Percentiles rank a stretch among this genome's conserved stretches.
Conservation (phyloP, 345 rosid genomes). For the Aquilaria sinensis region DNA sequence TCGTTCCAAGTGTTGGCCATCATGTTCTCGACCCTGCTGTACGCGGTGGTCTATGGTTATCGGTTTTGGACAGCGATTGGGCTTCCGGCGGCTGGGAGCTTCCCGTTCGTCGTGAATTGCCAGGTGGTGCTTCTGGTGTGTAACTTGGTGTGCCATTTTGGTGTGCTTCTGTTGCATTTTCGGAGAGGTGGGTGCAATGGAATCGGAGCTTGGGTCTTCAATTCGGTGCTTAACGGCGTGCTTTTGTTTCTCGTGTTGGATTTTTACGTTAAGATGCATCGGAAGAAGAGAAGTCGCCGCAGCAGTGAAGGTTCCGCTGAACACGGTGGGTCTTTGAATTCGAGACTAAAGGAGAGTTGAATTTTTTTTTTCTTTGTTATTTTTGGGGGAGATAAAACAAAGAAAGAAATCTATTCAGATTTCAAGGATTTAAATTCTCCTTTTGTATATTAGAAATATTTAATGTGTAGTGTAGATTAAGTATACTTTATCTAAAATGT, state of each 20-base stretch:
- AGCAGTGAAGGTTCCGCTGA: background rate
- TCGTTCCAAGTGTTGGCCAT: slow-evolving; percentile 85
- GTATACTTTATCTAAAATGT: too few species aligned
- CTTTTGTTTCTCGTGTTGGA: slow-evolving; percentile 55
- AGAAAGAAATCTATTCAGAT: too few species aligned
- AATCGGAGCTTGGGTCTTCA: slow-evolving; percentile 82
- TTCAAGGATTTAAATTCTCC: too few species aligned
- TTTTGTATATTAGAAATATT: too few species aligned
- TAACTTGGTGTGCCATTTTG: slow-evolving; percentile 69
- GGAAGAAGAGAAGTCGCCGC: background rate
- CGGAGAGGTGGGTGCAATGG: slow-evolving; percentile 91
- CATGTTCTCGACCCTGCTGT: slow-evolving; percentile 50
- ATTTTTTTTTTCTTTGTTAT: too few species aligned
- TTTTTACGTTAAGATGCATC: slow-evolving; percentile 47
- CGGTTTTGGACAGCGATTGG: slow-evolving; percentile 94
- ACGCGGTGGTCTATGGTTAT: slow-evolving; percentile 77
- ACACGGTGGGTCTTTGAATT: slow-evolving; percentile 8
- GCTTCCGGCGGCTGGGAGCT: slow-evolving; percentile 51
- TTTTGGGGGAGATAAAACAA: too few species aligned
- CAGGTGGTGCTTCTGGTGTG: slow-evolving; percentile 56
- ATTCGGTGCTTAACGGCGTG: slow-evolving; percentile 64
- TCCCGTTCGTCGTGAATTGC: slow-evolving; percentile 64
- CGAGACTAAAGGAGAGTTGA: too few species aligned
- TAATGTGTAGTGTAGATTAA: too few species aligned
- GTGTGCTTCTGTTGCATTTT: slow-evolving; percentile 63